Evolutionary conservation across 2,329 filamentous ascomycete species (phyloP).

Genomic region (Mycosphaerella arachidis): DNA sequence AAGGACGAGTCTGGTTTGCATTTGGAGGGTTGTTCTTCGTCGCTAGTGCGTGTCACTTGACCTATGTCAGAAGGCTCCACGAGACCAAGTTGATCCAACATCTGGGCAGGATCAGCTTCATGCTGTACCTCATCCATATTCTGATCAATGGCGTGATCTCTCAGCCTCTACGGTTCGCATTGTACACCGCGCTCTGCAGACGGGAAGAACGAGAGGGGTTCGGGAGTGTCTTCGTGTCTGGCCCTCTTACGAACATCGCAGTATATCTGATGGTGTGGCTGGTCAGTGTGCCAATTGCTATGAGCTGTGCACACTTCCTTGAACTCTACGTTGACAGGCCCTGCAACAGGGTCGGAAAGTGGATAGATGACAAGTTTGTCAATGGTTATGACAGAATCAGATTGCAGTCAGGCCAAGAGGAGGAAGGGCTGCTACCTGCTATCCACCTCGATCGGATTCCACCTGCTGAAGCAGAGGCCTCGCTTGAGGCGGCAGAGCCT

Average conservation of each 20-base stretch:
- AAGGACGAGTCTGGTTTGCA: conserved; percentile 6
- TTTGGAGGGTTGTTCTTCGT: conserved; percentile 5
- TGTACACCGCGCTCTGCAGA: background rate
- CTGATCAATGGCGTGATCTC: background rate
- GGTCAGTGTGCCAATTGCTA: background rate
- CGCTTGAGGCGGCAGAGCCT: background rate
- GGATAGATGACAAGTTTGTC: conserved; percentile 5
- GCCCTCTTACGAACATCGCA: background rate
- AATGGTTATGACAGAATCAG: background rate
- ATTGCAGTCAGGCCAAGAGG: background rate
- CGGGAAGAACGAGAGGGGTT: background rate
- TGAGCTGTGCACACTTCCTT: conserved; percentile 2
- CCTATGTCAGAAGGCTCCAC: conserved; percentile 1
- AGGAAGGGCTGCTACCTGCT: background rate
- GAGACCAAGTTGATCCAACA: conserved; percentile 5
- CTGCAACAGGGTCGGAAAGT: conserved; percentile 2
- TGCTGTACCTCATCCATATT: conserved; percentile 11
- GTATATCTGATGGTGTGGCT: background rate
- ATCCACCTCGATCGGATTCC: background rate
- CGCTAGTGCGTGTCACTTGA: conserved; percentile 5
- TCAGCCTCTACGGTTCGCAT: background rate
- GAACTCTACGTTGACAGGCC: conserved; percentile 5
- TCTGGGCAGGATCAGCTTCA: conserved; percentile 10
- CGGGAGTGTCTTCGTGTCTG: background rate
- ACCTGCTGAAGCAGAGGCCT: background rate